These are phyloP conservation scores for Rhytidiadelphus loreus DNA, from an alignment of 225 moss, liverwort and hornwort genomes.

Conservation along the genomic window DNA sequence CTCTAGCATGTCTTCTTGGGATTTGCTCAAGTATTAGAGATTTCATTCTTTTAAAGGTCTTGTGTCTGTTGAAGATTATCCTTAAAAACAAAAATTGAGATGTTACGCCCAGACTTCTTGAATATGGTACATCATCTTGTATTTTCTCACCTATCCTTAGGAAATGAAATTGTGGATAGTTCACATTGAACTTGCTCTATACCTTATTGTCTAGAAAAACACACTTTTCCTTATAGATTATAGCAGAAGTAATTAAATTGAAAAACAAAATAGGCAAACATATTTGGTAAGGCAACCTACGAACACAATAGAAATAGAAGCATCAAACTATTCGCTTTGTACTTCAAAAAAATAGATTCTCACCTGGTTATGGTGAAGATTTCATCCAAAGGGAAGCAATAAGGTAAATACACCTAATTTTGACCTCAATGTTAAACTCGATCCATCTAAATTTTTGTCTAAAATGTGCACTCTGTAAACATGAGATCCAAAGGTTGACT, in stretches of 20 bases:
- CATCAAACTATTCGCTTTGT: no score
- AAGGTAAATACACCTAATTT: not conserved
- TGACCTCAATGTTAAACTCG: not conserved
- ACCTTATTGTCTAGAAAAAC: no score
- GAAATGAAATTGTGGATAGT: not conserved
- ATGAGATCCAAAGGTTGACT: not conserved
- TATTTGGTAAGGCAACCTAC: not conserved
- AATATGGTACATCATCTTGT: not conserved
- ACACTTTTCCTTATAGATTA: not conserved
- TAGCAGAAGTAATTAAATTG: not conserved
- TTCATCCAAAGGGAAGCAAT: not conserved
- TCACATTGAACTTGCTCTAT: not conserved
- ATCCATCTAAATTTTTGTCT: not conserved
- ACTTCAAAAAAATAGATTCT: not conserved
- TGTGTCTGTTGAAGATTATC: not conserved
- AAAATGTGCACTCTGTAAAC: not conserved
- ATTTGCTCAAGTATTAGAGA: not conserved
- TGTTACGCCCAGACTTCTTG: not conserved
- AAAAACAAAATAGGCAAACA: not conserved
- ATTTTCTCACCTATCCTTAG: not conserved
- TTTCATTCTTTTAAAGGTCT: not conserved
- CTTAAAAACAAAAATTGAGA: not conserved
- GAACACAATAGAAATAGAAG: not conserved
- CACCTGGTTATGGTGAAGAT: not conserved
- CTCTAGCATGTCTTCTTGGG: not conserved